Conservation (phyloP, 2,329 filamentous ascomycete genomes). For the Fusarium protoensiforme region DNA sequence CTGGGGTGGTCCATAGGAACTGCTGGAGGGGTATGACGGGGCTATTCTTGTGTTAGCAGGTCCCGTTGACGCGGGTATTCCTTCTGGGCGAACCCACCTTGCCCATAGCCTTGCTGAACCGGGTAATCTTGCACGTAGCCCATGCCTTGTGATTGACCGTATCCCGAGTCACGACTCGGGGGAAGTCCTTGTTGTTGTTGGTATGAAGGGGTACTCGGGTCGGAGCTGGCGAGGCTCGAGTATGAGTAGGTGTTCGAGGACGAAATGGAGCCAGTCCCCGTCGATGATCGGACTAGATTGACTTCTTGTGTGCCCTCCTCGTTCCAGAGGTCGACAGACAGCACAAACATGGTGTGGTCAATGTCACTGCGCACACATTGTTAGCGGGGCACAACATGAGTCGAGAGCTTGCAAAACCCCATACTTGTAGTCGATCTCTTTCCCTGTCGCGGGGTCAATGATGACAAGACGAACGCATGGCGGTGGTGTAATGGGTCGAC, state of each 20-base stretch:
- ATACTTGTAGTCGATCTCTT: constrained; percentile 87
- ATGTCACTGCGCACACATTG: constrained; percentile 45
- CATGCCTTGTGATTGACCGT: constrained; percentile 42
- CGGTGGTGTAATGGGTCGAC: constrained; percentile 93
- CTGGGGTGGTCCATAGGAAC: constrained; percentile 50
- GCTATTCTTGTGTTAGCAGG: constrained; percentile 24
- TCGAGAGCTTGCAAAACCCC: constrained; percentile 43
- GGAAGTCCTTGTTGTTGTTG: constrained; percentile 52
- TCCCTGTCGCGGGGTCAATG: constrained; percentile 76
- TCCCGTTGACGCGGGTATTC: not conserved
- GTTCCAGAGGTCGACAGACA: constrained; percentile 76
- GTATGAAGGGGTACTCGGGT: constrained; percentile 42
- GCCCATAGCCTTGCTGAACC: constrained; percentile 45
- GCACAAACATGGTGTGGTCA: constrained; percentile 59
- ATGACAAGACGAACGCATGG: constrained; percentile 90
- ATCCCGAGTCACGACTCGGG: constrained; percentile 51
- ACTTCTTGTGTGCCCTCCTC: constrained; percentile 73
- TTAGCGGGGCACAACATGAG: constrained; percentile 6
- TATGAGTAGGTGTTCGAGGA: constrained; percentile 84
- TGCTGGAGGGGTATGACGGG: constrained; percentile 45
- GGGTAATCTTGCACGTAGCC: constrained; percentile 50
- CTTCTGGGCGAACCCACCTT: constrained; percentile 41
- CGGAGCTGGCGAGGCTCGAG: constrained; percentile 56
- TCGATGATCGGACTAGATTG: constrained; percentile 72
- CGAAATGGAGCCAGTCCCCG: constrained; percentile 80